These are phyloP conservation scores for Solanum gracilifrons DNA, from an alignment of 257 asterid species.

Conservation along the genomic window DNA sequence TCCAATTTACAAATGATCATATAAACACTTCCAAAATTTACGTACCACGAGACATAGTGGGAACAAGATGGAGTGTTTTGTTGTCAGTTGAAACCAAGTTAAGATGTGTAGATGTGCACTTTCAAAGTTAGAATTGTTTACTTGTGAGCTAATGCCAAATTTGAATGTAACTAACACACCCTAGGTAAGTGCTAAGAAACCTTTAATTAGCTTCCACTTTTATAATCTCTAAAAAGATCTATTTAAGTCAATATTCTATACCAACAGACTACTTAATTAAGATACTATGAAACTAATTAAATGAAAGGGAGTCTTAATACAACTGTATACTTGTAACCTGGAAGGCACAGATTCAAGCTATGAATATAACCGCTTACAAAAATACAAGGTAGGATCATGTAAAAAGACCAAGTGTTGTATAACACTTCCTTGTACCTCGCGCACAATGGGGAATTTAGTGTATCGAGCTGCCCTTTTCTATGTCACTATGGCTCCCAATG, in stretches of 20 bases:
- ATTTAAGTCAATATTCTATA: not conserved
- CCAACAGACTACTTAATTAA: not conserved
- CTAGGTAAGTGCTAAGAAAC: not conserved
- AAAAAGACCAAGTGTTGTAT: not conserved
- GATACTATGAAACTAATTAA: not conserved
- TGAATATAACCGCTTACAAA: not conserved
- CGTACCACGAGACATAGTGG: not conserved
- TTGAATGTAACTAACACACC: not conserved
- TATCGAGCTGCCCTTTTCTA: not conserved
- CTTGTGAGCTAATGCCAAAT: not conserved
- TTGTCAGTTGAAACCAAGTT: not conserved
- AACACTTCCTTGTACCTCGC: not conserved
- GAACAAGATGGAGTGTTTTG: not conserved
- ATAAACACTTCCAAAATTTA: not conserved
- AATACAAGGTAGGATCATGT: not conserved
- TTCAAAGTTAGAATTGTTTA: too few species aligned
- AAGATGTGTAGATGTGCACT: not conserved
- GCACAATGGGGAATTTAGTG: not conserved
- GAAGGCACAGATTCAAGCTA: not conserved
- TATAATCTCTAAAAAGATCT: not conserved
- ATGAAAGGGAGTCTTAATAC: not conserved
- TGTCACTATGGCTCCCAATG: constrained; percentile 17
- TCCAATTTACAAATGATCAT: not conserved
- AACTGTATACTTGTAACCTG: not conserved
- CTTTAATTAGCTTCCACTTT: not conserved